Evolutionary conservation across 2,329 filamentous ascomycete species (phyloP).

Genomic region (Fusarium pseudograminearum): DNA sequence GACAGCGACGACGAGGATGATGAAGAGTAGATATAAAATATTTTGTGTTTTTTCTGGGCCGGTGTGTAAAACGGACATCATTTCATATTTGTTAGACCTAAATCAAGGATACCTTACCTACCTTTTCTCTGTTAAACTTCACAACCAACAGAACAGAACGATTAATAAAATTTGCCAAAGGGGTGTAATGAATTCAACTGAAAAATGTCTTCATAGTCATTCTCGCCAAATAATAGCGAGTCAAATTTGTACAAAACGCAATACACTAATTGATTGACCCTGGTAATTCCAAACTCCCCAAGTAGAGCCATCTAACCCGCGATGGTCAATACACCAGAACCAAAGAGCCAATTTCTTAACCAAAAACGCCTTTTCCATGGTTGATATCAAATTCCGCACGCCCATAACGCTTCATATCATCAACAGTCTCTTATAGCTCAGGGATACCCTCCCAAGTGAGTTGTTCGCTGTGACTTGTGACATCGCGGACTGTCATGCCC

Average conservation of each 20-base stretch:
- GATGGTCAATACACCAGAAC: constrained; percentile 32
- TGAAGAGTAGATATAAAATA: constrained; percentile 43
- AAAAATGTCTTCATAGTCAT: constrained; percentile 41
- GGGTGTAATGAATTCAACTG: constrained; percentile 26
- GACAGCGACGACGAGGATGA: constrained; percentile 50
- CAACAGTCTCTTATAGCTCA: constrained; percentile 40
- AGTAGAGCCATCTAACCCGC: constrained; percentile 42
- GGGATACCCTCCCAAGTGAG: constrained; percentile 58
- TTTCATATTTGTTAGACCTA: constrained; percentile 40
- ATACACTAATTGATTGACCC: constrained; percentile 29
- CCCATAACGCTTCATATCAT: constrained; percentile 27
- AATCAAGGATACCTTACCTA: constrained; percentile 50
- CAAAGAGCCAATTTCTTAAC: constrained; percentile 35
- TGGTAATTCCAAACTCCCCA: constrained; percentile 42
- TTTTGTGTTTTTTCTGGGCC: constrained; percentile 25
- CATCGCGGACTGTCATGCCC: constrained; percentile 59
- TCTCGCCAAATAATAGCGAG: constrained; percentile 40
- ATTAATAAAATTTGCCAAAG: background rate
- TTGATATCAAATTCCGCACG: constrained; percentile 31
- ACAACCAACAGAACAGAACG: background rate
- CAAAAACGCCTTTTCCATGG: constrained; percentile 44
- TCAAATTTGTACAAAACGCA: constrained; percentile 40
- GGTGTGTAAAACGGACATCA: constrained; percentile 39
- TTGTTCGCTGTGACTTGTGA: constrained; percentile 54
- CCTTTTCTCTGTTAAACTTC: constrained; percentile 36